Conservation (phyloP, 345 rosid species). For the Lagerstroemia speciosa region DNA sequence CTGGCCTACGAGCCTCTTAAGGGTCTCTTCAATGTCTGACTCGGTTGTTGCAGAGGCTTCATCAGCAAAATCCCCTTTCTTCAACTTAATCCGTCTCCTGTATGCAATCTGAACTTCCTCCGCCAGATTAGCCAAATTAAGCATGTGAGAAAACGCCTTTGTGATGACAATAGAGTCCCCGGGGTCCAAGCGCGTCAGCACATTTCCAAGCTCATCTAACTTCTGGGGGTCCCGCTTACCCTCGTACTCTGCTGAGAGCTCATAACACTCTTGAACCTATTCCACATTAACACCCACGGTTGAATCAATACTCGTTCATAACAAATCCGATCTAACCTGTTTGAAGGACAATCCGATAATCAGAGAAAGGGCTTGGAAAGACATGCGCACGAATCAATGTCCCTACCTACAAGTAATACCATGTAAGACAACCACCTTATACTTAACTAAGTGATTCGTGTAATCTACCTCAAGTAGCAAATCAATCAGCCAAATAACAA, state of each 20-base stretch:
- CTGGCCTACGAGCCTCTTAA: conserved; percentile 65
- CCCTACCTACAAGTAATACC: too few species aligned
- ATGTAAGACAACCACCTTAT: too few species aligned
- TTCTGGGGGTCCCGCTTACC: conserved; percentile 62
- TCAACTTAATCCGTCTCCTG: conserved; percentile 69
- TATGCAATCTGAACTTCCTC: conserved; percentile 97
- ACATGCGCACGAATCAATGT: neutral
- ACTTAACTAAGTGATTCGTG: neutral
- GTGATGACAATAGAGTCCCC: conserved; percentile 90
- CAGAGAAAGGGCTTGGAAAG: neutral
- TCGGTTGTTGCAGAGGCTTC: conserved; percentile 79
- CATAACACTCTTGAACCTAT: conserved; percentile 96
- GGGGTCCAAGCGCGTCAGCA: conserved; percentile 77
- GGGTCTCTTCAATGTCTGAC: conserved; percentile 88
- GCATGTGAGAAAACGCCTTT: conserved; percentile 91
- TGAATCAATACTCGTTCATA: neutral
- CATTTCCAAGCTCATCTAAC: conserved; percentile 78
- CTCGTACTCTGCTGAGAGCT: conserved; percentile 87
- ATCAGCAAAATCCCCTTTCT: conserved; percentile 82
- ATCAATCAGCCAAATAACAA: neutral
- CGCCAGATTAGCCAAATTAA: conserved; percentile 85
- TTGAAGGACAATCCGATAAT: neutral
- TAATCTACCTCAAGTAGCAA: neutral
- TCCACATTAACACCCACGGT: neutral
- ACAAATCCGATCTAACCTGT: neutral